These are phyloP conservation scores for Penstemon barbatus DNA, from an alignment of 257 asterid genomes.

Conservation along the genomic window DNA sequence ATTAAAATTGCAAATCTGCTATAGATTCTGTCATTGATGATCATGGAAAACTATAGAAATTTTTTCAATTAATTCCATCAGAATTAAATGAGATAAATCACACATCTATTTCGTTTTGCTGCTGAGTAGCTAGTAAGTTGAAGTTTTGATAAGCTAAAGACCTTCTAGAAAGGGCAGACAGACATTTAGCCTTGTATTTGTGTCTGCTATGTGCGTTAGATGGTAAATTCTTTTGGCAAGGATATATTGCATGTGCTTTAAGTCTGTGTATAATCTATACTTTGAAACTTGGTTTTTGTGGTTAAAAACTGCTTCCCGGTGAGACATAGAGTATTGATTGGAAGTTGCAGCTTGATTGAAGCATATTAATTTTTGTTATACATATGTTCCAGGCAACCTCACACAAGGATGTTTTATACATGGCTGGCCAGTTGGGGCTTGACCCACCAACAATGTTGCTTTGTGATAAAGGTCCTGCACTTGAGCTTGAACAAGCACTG, in stretches of 20 bases:
- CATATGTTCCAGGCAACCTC: slow-evolving; percentile 70
- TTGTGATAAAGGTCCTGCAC: slow-evolving; percentile 53
- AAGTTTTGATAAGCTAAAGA: slow-evolving; percentile 2
- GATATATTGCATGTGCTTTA: neutral
- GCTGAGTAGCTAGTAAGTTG: slow-evolving; percentile 10
- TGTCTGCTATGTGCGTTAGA: slow-evolving; percentile 5
- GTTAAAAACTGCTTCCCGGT: neutral
- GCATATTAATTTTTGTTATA: slow-evolving; percentile 22
- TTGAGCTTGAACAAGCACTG: slow-evolving; percentile 76
- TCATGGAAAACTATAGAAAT: slow-evolving; percentile 4
- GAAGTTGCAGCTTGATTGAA: slow-evolving; percentile 20
- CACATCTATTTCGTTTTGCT: slow-evolving; percentile 4
- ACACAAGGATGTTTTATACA: slow-evolving; percentile 69
- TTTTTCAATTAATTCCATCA: slow-evolving; percentile 4
- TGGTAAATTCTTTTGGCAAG: neutral
- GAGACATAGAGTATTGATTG: neutral
- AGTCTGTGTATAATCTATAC: neutral
- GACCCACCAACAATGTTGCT: slow-evolving; percentile 93
- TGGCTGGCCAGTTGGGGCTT: slow-evolving; percentile 99
- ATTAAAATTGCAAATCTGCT: neutral
- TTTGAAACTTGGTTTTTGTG: neutral
- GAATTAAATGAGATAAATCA: neutral
- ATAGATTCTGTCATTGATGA: neutral
- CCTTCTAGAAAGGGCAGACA: neutral
- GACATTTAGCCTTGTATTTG: neutral